Conservation (phyloP, 2,329 filamentous ascomycete species). For the Polychaeton citri region DNA sequence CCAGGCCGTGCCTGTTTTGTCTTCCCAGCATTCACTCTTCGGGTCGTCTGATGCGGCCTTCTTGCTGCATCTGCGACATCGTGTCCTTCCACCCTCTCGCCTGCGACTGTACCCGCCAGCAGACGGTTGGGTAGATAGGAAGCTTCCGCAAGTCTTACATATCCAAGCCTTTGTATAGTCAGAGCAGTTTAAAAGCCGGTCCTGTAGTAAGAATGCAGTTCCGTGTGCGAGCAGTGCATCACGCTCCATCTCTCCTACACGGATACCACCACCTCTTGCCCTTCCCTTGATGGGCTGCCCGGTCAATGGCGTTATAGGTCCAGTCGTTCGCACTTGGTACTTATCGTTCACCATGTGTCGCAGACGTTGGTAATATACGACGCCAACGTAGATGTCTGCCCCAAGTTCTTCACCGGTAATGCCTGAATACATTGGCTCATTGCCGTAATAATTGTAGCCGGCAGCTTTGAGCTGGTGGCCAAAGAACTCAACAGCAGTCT, state of each 20-base stretch:
- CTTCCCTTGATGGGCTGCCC: slow-evolving; percentile 95
- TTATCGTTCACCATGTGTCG: slow-evolving; percentile 99
- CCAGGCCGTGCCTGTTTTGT: slow-evolving; percentile 72
- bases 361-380: slow-evolving; percentile 96
- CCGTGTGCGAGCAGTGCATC: slow-evolving; percentile 91
- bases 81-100: slow-evolving; percentile 16
- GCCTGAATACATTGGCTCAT: slow-evolving; percentile 96
- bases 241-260: slow-evolving; percentile 98
- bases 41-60: slow-evolving; percentile 16
- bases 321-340: slow-evolving; percentile 93
- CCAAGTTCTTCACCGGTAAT: slow-evolving; percentile 90
- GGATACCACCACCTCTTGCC: slow-evolving; percentile 93
- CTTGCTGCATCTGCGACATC: slow-evolving; percentile 23
- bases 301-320: slow-evolving; percentile 77
- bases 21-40: slow-evolving; percentile 64
- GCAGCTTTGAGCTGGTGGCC: slow-evolving; percentile 90
- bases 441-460: slow-evolving; percentile 95
- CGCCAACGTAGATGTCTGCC: slow-evolving; percentile 90
- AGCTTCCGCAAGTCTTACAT: slow-evolving; percentile 78
- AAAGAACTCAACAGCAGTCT: slow-evolving; percentile 88
- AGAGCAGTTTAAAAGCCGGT: slow-evolving; percentile 91
- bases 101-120: slow-evolving; percentile 33
- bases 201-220: slow-evolving; percentile 85
- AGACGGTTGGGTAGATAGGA: slow-evolving; percentile 74
- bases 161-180: slow-evolving; percentile 86